These are phyloP conservation scores for Suillus luteus DNA, from an alignment of 768 basidiomycete species.

Conservation along the genomic window DNA sequence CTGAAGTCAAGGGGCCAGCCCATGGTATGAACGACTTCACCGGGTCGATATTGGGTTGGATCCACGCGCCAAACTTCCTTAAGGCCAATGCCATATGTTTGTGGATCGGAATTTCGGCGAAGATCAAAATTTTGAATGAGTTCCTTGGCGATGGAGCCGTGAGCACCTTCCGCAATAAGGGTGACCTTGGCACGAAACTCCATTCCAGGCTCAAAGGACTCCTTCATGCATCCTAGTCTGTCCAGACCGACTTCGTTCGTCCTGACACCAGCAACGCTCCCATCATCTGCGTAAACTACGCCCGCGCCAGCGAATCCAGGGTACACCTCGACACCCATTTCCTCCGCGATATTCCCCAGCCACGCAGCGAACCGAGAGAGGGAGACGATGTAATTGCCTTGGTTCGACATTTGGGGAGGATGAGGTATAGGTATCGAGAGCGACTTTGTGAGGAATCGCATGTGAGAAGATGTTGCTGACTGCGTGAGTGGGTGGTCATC, in stretches of 20 bases:
- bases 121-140: constrained; percentile 75
- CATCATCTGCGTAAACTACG: constrained; percentile 66
- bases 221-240: constrained; percentile 71
- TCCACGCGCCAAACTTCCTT: constrained; percentile 98
- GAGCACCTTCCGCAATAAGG: constrained; percentile 92
- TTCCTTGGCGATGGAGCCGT: constrained; percentile 86
- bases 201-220: constrained; percentile 95
- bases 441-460: constrained; percentile 82
- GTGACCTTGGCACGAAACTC: constrained; percentile 91
- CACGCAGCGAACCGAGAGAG: constrained; percentile 88
- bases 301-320: constrained; percentile 95
- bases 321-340: constrained; percentile 90
- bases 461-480: constrained; percentile 72
- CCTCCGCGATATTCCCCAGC: constrained; percentile 86
- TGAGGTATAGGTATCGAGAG: constrained; percentile 83
- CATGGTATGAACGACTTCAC: constrained; percentile 87
- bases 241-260: constrained; percentile 96
- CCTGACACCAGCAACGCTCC: constrained; percentile 60
- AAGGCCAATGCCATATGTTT: constrained; percentile 94
- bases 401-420: constrained; percentile 96
- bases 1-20: constrained; percentile 87
- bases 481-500: constrained; percentile 78
- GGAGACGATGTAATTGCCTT: constrained; percentile 91
- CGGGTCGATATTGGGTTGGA: constrained; percentile 57
- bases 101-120: constrained; percentile 67